Evolutionary conservation across 139 green algal species (phyloP).

Genomic region (Marvania coccoides): DNA sequence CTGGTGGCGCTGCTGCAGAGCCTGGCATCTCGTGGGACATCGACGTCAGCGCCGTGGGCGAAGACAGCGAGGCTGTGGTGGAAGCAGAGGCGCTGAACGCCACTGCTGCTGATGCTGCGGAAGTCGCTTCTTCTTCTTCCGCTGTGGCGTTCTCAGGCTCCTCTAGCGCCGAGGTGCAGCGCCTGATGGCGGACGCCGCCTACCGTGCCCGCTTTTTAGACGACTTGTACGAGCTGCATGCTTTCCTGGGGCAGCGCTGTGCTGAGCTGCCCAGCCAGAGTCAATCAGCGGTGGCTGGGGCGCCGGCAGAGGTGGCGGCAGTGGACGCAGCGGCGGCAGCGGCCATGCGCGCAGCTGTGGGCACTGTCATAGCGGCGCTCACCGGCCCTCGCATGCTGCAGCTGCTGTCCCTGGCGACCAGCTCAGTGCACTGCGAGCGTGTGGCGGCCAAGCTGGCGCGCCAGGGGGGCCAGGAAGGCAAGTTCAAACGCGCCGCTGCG

Average conservation of each 20-base stretch:
- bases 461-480: conserved; percentile 15
- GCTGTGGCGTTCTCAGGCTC: not conserved
- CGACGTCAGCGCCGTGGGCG: conserved; percentile 30
- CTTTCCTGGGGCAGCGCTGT: conserved; percentile 18
- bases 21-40: conserved; percentile 61
- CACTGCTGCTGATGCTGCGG: not conserved
- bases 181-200: conserved; percentile 9
- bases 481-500: conserved; percentile 1
- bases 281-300: not conserved
- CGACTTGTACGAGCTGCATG: conserved; percentile 22
- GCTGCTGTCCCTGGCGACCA: not conserved
- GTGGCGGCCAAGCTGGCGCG: conserved; percentile 2
- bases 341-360: not conserved
- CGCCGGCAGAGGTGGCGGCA: not conserved
- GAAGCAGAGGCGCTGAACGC: not conserved
- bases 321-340: conserved; percentile 5
- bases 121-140: not conserved
- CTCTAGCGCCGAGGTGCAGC: not conserved
- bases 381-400: not conserved
- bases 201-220: conserved; percentile 23
- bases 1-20: not conserved
- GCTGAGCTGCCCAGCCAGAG: not conserved
- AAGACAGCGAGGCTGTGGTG: not conserved
- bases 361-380: not conserved
- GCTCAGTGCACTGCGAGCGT: conserved; percentile 7